Evolutionary conservation across 257 asterid species (phyloP), one percentile per base, ranked within the genome.

Genomic region (Ballota nigra): DNA sequence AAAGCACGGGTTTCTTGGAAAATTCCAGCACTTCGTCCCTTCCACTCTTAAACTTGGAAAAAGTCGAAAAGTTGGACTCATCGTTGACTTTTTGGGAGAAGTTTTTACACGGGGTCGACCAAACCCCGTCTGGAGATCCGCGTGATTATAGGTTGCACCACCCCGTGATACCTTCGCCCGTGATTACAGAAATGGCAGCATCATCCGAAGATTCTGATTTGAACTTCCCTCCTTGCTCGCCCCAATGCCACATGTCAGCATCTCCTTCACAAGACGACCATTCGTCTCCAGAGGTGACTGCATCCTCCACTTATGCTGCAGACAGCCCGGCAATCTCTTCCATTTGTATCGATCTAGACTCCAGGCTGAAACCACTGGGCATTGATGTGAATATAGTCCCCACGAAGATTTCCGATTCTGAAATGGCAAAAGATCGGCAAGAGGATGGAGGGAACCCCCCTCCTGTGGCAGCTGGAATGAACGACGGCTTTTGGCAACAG

Each of bases 401-500:
- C 26, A 45, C 76, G 22, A 82, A 60, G 52, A 36, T 57, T 31
- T 33, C 69, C 1, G 80, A 63, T 11, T 13, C 28, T 16, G 81
- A 71, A 40, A 36, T 6, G 12, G 47, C 75, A 2, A 76, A 81
- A 77, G 82, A 75, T 67, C 77, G 10, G 20, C 75, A 49, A 3
- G 71, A 70, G 57, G 80, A 66, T 60, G 71, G 56, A 13, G 33
- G 38, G 23, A 68, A 71, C 60, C 80, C 80, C 60, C 80, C 80
- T n/a, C 62, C 84, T 9, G 80, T 72, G 61, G 66, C 80, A 8
- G 70, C 75, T 26, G 94, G 87, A 20, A 79, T 77, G 22, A 92
- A 92, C 51, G 98, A 92, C 71, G 85, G 82, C 9, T 92, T 92
- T 61, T 92, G 98, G 98, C 94, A 92, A 61, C 98, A 92, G 81